Evolutionary conservation across 2,329 filamentous ascomycete species (phyloP), one percentile per base, ranked within the genome.

Genomic region (Trichoderma breve): DNA sequence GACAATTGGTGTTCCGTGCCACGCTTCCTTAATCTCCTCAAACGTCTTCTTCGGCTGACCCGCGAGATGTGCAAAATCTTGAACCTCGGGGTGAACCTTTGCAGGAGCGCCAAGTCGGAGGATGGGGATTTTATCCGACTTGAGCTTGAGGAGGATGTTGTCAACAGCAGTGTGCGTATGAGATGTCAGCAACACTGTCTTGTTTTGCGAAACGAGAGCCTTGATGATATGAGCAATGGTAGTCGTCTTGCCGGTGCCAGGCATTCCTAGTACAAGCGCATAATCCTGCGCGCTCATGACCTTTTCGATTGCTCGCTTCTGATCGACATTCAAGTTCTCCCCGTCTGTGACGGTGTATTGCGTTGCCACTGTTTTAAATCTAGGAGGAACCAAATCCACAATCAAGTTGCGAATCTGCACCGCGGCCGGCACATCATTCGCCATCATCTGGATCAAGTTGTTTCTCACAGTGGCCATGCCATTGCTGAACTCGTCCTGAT

Each of bases 131-230:
- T 89, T 89, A 75, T 95, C 92, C 26, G 92, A 84, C 67, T 92
- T 92, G 70, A 99, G 90, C 82, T 99, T 99, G 73, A 99, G 85
- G 7, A 99, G 84, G 76, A 99, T 99, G 75, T 99, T 99, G 87
- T 99, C 96, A 3, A 99, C 96, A 3, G 96, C 96, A 1, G 95
- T 97, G 79, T 99, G 96, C 0, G 96, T 99, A 80, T 98, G 98
- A 0, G 95, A 98, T 0, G 96, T 97, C 53, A 99, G 84, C 7
- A 99, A 85, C 15, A 99, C 94, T 71, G 93, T 97, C 83, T 98
- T 98, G 12, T 94, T 92, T 80, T 97, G 93, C 0, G 92, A 90
- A 6, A 96, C 92, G 34, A 99, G 86, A 1, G 95, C 93, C 58
- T 93, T 91, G 77, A 99, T 98, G 76, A 99, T 98, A 79, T 98